Percentiles rank a stretch among this genome's conserved stretches.
Evolutionary conservation across 2,329 filamentous ascomycete species (phyloP).

Genomic region (Aureobasidium pullulans): DNA sequence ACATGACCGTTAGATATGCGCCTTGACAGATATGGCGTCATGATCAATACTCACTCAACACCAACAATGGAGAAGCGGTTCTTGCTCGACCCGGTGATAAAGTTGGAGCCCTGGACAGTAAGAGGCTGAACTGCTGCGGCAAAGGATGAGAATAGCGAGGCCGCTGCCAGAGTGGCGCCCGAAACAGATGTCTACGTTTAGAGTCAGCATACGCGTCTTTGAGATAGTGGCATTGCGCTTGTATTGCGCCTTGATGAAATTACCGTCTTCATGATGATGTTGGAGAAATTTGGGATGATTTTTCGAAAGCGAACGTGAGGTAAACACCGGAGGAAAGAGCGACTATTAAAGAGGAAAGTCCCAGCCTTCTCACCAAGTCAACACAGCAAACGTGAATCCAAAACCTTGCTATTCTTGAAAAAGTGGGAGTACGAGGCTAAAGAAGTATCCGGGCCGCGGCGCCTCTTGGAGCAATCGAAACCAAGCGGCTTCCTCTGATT

Average conservation of each 20-base stretch:
- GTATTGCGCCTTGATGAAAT: background rate
- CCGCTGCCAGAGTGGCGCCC: conserved; percentile 12
- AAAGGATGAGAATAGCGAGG: conserved; percentile 19
- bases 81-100: conserved; percentile 48
- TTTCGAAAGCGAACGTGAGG: background rate
- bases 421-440: conserved; percentile 6
- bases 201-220: background rate
- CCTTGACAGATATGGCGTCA: background rate
- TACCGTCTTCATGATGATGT: conserved; percentile 12
- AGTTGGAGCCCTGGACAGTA: conserved; percentile 44
- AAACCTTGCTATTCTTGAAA: conserved; percentile 12
- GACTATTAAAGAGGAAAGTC: conserved; percentile 2
- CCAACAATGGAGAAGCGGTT: conserved; percentile 53
- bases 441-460: conserved; percentile 11
- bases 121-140: conserved; percentile 40
- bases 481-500: background rate
- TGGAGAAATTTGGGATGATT: background rate
- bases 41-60: conserved; percentile 34
- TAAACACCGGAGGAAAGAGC: background rate
- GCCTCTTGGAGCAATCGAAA: background rate
- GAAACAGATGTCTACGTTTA: conserved; percentile 3
- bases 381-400: conserved; percentile 7
- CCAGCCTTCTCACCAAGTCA: background rate
- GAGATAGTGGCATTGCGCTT: background rate
- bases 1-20: background rate